phyloP scores from a whole-genome alignment of 2,329 filamentous ascomycete genomes.

The Calonectria honghensis region DNA sequence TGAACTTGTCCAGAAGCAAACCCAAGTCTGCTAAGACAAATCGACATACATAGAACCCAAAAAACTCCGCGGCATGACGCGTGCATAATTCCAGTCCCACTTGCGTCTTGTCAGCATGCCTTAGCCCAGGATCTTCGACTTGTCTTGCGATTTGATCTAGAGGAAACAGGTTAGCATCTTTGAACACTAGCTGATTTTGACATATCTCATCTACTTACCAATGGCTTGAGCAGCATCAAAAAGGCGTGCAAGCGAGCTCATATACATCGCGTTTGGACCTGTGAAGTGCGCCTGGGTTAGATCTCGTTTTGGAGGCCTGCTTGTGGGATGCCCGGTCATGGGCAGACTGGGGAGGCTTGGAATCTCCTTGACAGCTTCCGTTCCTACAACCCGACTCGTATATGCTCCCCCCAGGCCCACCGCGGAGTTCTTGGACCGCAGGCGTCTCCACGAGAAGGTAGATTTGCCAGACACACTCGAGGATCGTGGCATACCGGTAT shows the following conservation, averaged over 20 bases:
- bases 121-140: conserved; percentile 94
- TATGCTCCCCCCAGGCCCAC: conserved; percentile 74
- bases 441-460: conserved; percentile 90
- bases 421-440: conserved; percentile 91
- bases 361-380: conserved; percentile 56
- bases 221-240: conserved; percentile 96
- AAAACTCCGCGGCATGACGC: conserved; percentile 96
- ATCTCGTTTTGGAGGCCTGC: conserved; percentile 83
- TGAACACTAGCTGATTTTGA: neutral
- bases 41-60: conserved; percentile 95
- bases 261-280: conserved; percentile 92
- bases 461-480: conserved; percentile 81
- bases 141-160: conserved; percentile 96
- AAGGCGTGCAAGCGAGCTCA: conserved; percentile 90
- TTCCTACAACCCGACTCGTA: conserved; percentile 52
- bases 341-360: conserved; percentile 83
- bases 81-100: conserved; percentile 96
- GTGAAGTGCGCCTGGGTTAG: conserved; percentile 81
- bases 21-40: conserved; percentile 93
- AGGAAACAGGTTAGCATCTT: conserved; percentile 50
- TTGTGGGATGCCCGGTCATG: conserved; percentile 81
- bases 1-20: conserved; percentile 93
- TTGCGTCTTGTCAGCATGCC: conserved; percentile 93
- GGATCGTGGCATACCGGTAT: conserved; percentile 69
- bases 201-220: conserved; percentile 75